These are phyloP conservation scores for Sordaria brevicollis DNA, from an alignment of 495 filamentous ascomycete species.

Conservation along the genomic window DNA sequence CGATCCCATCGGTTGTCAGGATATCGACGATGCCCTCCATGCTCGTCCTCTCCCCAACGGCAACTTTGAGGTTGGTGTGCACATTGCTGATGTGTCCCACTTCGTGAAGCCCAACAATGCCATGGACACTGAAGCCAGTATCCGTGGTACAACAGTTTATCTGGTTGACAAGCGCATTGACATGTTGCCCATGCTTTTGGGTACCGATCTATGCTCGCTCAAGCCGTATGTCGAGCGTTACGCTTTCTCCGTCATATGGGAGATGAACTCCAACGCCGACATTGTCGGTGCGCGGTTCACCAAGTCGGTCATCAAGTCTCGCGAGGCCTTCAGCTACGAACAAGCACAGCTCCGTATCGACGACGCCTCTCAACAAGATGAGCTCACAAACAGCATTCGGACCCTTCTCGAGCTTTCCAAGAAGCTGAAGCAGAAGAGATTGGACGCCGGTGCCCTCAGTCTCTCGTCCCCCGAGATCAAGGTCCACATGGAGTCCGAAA, in stretches of 20 bases:
- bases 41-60: constrained; percentile 78
- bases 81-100: constrained; percentile 96
- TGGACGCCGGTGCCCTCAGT: constrained; percentile 90
- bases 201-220: constrained; percentile 91
- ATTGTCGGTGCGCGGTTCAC: constrained; percentile 76
- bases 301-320: constrained; percentile 96
- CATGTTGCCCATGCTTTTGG: constrained; percentile 93
- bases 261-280: constrained; percentile 74
- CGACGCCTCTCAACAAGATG: constrained; percentile 72
- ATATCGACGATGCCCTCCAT: constrained; percentile 96
- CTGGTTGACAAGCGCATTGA: constrained; percentile 98
- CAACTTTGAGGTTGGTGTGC: constrained; percentile 95
- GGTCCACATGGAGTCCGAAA: constrained; percentile 87
- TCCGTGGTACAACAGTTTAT: constrained; percentile 93
- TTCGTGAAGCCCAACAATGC: constrained; percentile 95
- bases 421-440: constrained; percentile 88
- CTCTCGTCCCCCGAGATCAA: constrained; percentile 92
- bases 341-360: constrained; percentile 90
- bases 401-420: constrained; percentile 79
- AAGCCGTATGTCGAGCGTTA: constrained; percentile 97
- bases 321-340: constrained; percentile 96
- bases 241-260: constrained; percentile 93
- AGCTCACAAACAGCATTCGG: constrained; percentile 84
- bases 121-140: constrained; percentile 90
- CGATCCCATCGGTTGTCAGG: constrained; percentile 89